Conservation (phyloP, 345 rosid species). For the Dipteronia sinensis region DNA sequence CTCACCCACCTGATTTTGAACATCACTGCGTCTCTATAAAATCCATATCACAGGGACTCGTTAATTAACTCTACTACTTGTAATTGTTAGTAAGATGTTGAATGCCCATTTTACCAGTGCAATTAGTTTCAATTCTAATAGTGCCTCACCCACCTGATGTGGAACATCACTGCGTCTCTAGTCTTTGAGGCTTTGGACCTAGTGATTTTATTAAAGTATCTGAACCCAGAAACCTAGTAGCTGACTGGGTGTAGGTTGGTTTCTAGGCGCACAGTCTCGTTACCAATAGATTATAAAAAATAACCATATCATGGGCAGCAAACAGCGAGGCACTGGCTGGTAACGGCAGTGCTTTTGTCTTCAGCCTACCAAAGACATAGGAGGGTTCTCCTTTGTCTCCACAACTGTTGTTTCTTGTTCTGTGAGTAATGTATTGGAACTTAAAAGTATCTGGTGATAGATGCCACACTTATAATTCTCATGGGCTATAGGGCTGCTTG, state of each 20-base stretch:
- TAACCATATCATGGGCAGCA: neutral
- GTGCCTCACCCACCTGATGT: neutral
- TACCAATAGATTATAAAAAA: neutral
- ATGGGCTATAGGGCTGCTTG: neutral
- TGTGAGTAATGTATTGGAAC: neutral
- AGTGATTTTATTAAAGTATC: conserved; percentile 6
- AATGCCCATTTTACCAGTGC: neutral
- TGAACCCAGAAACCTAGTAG: conserved; percentile 3
- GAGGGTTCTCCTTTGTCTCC: neutral
- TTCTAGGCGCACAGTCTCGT: neutral
- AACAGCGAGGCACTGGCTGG: neutral
- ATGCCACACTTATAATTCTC: neutral
- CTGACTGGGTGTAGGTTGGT: neutral
- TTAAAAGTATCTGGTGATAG: neutral
- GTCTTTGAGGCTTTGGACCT: conserved; percentile 12
- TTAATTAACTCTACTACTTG: neutral
- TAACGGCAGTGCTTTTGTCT: neutral
- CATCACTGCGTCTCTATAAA: neutral
- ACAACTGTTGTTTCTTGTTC: neutral
- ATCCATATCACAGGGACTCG: neutral
- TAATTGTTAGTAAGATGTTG: conserved; percentile 6
- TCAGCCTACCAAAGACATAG: neutral
- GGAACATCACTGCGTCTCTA: neutral
- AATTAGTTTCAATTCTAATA: neutral
- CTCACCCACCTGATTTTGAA: conserved; percentile 1